These are phyloP conservation scores for Phalaenopsis aphrodite DNA, from an alignment of 106 monocot genomes.

Conservation along the genomic window DNA sequence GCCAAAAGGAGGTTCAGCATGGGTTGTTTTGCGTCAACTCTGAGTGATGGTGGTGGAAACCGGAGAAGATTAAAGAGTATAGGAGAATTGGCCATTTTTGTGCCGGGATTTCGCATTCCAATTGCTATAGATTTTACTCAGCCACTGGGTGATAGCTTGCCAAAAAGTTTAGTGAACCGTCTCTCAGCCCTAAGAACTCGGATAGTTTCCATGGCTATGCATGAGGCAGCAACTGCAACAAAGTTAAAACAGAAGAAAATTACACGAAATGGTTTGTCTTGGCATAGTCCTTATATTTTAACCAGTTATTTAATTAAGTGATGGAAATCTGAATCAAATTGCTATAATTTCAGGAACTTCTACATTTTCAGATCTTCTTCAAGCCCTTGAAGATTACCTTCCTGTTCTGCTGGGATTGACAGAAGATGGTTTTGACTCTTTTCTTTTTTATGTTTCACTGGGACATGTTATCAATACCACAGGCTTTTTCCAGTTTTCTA, in stretches of 20 bases:
- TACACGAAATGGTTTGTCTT: slow-evolving; percentile 49
- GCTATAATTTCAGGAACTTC: slow-evolving; percentile 28
- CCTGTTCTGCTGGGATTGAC: slow-evolving; percentile 48
- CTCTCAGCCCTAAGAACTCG: slow-evolving; percentile 44
- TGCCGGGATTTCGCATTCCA: slow-evolving; percentile 47
- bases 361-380: slow-evolving; percentile 38
- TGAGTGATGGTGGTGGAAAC: slow-evolving; percentile 19
- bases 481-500: neutral
- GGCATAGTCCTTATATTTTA: neutral
- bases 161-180: slow-evolving; percentile 37
- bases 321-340: neutral
- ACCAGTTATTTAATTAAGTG: neutral
- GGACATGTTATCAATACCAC: neutral
- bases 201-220: slow-evolving; percentile 53
- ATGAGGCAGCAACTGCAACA: slow-evolving; percentile 35
- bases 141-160: slow-evolving; percentile 22
- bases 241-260: slow-evolving; percentile 42
- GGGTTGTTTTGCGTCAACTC: slow-evolving; percentile 59
- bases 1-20: slow-evolving; percentile 13
- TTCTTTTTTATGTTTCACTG: neutral
- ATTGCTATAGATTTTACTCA: slow-evolving; percentile 32
- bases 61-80: slow-evolving; percentile 27
- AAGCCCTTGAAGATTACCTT: slow-evolving; percentile 49
- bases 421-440: slow-evolving; percentile 32
- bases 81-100: slow-evolving; percentile 47